Conservation (phyloP, 805 yeast species). For the Scheffersomyces amazonensis region DNA sequence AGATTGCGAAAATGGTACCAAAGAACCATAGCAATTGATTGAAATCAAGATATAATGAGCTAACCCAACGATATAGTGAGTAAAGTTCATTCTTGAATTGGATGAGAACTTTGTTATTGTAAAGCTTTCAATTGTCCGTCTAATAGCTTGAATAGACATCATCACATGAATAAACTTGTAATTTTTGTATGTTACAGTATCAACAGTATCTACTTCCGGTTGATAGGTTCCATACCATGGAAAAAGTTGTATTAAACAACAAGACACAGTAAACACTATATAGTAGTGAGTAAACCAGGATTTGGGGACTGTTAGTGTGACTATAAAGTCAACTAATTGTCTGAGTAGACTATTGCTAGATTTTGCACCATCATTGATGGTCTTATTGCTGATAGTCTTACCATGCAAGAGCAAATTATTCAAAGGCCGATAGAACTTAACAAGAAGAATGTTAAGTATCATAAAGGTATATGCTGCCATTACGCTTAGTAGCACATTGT, state of each 20-base stretch:
- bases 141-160: constrained; percentile 45
- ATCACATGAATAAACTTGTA: constrained; percentile 19
- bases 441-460: constrained; percentile 8
- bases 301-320: constrained; percentile 55
- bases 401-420: constrained; percentile 21
- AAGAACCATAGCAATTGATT: constrained; percentile 25
- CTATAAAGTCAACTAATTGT: constrained; percentile 5
- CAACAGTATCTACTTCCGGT: not conserved
- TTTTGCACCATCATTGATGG: not conserved
- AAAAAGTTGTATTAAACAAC: constrained; percentile 4
- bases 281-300: constrained; percentile 64
- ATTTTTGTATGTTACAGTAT: constrained; percentile 10
- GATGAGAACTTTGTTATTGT: constrained; percentile 45
- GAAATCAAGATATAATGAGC: constrained; percentile 54
- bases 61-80: constrained; percentile 66
- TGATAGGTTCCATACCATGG: not conserved
- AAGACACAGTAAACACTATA: constrained; percentile 32
- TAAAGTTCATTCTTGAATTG: constrained; percentile 55
- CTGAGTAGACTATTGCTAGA: not conserved
- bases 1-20: constrained; percentile 14
- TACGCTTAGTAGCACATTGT: too few species aligned
- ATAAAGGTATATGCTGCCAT: not conserved
- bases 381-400: constrained; percentile 9
- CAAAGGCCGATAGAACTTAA: constrained; percentile 14
- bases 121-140: constrained; percentile 56